Percentiles rank a stretch among this genome's conserved stretches.
Evolutionary conservation across 2,329 filamentous ascomycete species (phyloP).

Genomic region (Cadophora sp.): DNA sequence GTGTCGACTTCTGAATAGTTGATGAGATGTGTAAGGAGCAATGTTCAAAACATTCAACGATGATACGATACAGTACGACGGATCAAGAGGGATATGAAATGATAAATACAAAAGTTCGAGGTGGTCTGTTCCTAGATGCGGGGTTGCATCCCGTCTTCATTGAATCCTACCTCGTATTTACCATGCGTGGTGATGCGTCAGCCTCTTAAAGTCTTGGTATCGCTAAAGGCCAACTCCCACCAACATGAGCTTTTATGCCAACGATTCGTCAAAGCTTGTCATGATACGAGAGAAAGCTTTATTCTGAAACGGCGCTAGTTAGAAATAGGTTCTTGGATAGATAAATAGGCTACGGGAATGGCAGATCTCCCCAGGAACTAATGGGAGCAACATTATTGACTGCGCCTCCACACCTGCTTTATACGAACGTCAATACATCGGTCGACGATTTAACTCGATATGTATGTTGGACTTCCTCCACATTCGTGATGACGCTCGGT

Average conservation of each 20-base stretch:
- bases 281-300: not conserved
- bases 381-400: not conserved
- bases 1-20: not conserved
- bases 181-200: slow-evolving; percentile 13
- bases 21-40: not conserved
- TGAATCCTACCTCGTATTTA: slow-evolving; percentile 15
- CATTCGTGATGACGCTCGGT: not conserved
- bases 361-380: slow-evolving; percentile 1
- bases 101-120: not conserved
- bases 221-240: not conserved
- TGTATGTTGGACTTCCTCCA: not conserved
- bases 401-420: not conserved
- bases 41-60: not conserved
- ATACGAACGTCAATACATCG: slow-evolving; percentile 5
- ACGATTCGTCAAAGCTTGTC: not conserved
- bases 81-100: too few species aligned
- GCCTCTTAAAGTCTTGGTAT: not conserved
- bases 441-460: not conserved
- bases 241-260: not conserved
- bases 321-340: not conserved
- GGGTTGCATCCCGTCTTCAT: not conserved
- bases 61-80: not conserved
- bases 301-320: not conserved
- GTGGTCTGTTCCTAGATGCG: not conserved
- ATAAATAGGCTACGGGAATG: not conserved